Conservation (phyloP, 179 eudicot genomes). For the Silene vulgaris region DNA sequence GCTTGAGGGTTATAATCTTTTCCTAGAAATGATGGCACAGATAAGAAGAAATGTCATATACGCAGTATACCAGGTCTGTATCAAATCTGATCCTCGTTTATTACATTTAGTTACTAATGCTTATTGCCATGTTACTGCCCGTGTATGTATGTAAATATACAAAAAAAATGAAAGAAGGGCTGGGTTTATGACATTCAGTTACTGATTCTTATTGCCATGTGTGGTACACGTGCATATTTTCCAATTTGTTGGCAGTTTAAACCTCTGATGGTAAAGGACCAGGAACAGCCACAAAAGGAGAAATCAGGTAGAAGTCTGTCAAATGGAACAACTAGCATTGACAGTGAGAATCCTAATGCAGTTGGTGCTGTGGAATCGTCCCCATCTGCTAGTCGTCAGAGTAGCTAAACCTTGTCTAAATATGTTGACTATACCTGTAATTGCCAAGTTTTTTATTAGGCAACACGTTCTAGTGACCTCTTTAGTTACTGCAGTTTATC, state of each 20-base stretch:
- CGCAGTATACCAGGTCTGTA: slow-evolving; percentile 82
- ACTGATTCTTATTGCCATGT: neutral
- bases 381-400: too few relatives aligned
- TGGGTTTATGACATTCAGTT: neutral
- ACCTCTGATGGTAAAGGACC: slow-evolving; percentile 72
- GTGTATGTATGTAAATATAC: neutral
- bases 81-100: slow-evolving; percentile 11
- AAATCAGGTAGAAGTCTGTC: slow-evolving; percentile 23
- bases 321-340: slow-evolving; percentile 19
- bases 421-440: too few relatives aligned
- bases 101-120: too few relatives aligned
- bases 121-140: neutral
- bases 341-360: slow-evolving; percentile 25
- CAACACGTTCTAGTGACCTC: too few relatives aligned
- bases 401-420: too few relatives aligned
- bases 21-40: slow-evolving; percentile 97
- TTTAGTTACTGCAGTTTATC: too few relatives aligned
- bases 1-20: slow-evolving; percentile 98
- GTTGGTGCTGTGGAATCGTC: slow-evolving; percentile 15
- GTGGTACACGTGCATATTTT: neutral
- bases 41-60: slow-evolving; percentile 92
- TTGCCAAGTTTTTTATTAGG: too few relatives aligned
- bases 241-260: slow-evolving; percentile 52
- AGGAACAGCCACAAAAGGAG: slow-evolving; percentile 39
- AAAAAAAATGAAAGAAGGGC: neutral